A percentile compares a stretch with the other conserved stretches of the same genome.
These are phyloP conservation scores for Trifolium dubium DNA, from an alignment of 306 rosid genomes.

Conservation along the genomic window DNA sequence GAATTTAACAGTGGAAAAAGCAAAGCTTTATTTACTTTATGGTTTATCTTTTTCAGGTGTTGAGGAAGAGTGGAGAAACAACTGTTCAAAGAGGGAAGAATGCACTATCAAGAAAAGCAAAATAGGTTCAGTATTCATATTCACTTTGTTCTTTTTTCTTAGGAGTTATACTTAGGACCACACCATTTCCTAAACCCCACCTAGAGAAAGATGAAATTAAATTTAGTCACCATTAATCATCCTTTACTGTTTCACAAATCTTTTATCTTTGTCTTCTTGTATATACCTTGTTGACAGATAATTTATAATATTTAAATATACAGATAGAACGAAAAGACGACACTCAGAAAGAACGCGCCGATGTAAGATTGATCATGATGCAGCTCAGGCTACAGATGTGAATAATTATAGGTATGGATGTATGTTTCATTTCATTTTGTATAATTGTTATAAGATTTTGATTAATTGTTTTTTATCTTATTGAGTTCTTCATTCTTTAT, in stretches of 20 bases:
- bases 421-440: slow-evolving; percentile 38
- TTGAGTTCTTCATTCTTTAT: slow-evolving; percentile 33
- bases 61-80: slow-evolving; percentile 88
- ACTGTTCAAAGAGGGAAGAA: slow-evolving; percentile 73
- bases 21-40: slow-evolving; percentile 71
- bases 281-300: slow-evolving; percentile 24
- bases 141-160: slow-evolving; percentile 42
- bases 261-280: slow-evolving; percentile 27
- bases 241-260: slow-evolving; percentile 40
- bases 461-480: slow-evolving; percentile 21
- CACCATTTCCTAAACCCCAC: slow-evolving; percentile 56
- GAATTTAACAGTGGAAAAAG: slow-evolving; percentile 61
- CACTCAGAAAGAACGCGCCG: slow-evolving; percentile 69
- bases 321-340: slow-evolving; percentile 78
- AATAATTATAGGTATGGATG: slow-evolving; percentile 77
- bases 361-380: slow-evolving; percentile 70
- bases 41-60: slow-evolving; percentile 78
- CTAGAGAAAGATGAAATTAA: slow-evolving; percentile 41
- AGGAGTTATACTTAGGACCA: slow-evolving; percentile 58
- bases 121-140: slow-evolving; percentile 78
- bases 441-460: slow-evolving; percentile 10
- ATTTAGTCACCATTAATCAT: slow-evolving; percentile 34
- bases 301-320: slow-evolving; percentile 36
- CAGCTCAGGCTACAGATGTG: slow-evolving; percentile 72
- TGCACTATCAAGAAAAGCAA: slow-evolving; percentile 90